Percentiles rank a stretch among this genome's conserved stretches.
phyloP scores from a whole-genome alignment of 495 filamentous ascomycete species.

The Aspergillus saccharolyticus region DNA sequence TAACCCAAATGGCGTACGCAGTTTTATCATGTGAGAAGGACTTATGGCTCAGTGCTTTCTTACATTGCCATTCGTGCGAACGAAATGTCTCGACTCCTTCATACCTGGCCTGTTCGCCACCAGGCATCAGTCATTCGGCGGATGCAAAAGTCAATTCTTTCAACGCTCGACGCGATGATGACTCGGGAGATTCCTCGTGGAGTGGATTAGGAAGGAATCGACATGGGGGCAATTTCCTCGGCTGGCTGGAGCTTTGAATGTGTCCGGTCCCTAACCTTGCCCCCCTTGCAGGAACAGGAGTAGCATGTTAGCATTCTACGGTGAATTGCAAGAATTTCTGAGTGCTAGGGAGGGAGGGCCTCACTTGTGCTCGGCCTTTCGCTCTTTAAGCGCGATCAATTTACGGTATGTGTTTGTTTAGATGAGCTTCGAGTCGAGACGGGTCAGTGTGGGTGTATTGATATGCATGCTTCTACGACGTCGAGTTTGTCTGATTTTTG shows the following conservation, averaged over 20 bases:
- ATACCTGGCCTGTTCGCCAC: background rate
- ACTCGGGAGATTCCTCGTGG: background rate
- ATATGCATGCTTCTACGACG: background rate
- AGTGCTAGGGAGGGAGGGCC: background rate
- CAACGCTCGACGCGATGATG: background rate
- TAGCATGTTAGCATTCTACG: background rate
- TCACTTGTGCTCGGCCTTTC: background rate
- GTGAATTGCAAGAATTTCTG: conserved; percentile 1
- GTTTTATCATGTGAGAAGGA: background rate
- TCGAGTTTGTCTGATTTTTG: background rate
- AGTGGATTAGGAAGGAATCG: background rate
- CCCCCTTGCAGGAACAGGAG: conserved; percentile 1
- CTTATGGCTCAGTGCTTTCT: background rate
- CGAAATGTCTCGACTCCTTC: conserved; percentile 1
- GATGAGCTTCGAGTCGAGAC: background rate
- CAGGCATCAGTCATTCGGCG: background rate
- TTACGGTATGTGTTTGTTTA: conserved; percentile 1
- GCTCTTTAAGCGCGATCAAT: background rate
- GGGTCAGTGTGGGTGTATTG: background rate
- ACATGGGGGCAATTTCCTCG: background rate
- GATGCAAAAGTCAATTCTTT: no score
- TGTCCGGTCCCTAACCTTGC: background rate
- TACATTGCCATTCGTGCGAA: background rate
- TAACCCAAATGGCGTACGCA: background rate
- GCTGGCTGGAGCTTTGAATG: background rate